phyloP scores from a whole-genome alignment of 495 filamentous ascomycete species.

The Trichoderma gamsii region DNA sequence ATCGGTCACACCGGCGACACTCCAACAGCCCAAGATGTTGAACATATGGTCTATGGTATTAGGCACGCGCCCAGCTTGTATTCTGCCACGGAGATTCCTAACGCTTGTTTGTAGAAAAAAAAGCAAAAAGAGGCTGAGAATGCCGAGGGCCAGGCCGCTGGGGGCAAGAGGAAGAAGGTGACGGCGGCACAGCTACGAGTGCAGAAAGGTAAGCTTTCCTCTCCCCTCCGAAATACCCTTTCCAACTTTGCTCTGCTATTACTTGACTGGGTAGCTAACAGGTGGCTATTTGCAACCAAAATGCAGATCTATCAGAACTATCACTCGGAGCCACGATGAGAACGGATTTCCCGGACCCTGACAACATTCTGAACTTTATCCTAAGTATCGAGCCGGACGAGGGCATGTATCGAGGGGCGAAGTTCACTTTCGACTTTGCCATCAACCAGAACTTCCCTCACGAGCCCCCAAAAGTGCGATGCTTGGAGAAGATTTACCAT shows the following conservation, averaged over 20 bases:
- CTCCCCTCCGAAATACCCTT: not conserved
- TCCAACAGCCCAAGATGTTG: conserved; percentile 62
- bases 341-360: conserved; percentile 85
- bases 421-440: conserved; percentile 83
- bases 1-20: conserved; percentile 16
- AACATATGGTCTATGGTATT: conserved; percentile 99
- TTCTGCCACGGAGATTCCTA: not conserved
- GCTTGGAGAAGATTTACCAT: conserved; percentile 97
- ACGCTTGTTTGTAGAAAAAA: conserved; percentile 60
- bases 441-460: conserved; percentile 96
- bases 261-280: not conserved
- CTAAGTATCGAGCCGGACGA: conserved; percentile 94
- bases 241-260: not conserved
- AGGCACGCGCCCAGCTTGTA: not conserved
- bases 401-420: conserved; percentile 91
- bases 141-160: conserved; percentile 57
- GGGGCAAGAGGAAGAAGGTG: conserved; percentile 93
- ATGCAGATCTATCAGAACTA: conserved; percentile 82
- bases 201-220: conserved; percentile 69
- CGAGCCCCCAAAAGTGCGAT: conserved; percentile 96
- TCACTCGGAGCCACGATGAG: conserved; percentile 87
- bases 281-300: not conserved
- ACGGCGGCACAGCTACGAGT: conserved; percentile 92
- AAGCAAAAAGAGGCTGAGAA: conserved; percentile 91
- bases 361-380: conserved; percentile 94